Evolutionary conservation across 768 basidiomycete genomes (phyloP).

Genomic region (Podaxis mareebaensis): DNA sequence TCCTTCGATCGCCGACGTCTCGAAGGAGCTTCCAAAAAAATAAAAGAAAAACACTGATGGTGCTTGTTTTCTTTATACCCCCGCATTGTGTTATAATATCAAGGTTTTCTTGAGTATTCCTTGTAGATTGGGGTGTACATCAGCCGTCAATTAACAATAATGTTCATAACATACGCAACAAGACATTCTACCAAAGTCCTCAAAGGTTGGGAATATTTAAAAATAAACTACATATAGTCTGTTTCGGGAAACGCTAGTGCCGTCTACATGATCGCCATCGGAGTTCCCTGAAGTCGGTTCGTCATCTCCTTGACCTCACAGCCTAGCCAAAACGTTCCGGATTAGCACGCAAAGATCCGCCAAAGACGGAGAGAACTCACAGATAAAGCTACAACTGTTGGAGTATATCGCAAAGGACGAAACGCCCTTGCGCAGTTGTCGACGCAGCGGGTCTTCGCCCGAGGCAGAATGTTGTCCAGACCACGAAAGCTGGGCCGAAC

Average conservation of each 20-base stretch:
- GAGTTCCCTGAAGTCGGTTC: background rate
- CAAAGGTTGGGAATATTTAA: no score
- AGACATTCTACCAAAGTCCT: no score
- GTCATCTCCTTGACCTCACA: conserved; percentile 6
- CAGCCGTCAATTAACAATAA: no score
- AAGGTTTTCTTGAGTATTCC: no score
- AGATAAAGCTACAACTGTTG: background rate
- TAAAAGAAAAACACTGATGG: background rate
- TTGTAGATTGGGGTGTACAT: no score
- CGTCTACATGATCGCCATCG: background rate
- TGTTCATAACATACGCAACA: no score
- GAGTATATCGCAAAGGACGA: conserved; percentile 9
- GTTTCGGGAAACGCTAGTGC: background rate
- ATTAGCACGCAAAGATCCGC: background rate
- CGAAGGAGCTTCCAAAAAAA: background rate
- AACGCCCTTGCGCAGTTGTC: conserved; percentile 10
- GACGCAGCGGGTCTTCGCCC: conserved; percentile 3
- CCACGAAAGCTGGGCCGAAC: background rate
- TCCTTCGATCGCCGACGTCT: background rate
- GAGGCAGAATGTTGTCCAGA: background rate
- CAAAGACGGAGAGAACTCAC: background rate
- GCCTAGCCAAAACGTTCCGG: background rate
- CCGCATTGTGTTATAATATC: no score
- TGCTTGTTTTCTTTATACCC: background rate
- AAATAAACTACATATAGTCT: background rate